Conservation (phyloP, 2,329 filamentous ascomycete genomes). For the Hymenoscyphus fructigenus region DNA sequence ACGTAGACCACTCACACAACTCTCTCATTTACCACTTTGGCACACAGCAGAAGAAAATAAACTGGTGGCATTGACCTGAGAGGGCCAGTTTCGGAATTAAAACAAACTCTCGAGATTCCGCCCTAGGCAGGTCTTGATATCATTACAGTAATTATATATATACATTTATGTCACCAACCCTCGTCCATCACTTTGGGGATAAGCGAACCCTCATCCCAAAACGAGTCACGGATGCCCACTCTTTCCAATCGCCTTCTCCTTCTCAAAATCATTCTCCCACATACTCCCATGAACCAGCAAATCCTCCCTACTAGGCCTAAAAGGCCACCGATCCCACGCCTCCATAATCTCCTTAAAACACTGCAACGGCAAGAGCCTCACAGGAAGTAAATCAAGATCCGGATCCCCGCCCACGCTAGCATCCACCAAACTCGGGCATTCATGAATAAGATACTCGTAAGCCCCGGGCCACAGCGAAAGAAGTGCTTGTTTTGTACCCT, state of each 20-base stretch:
- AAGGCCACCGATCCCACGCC: conserved; percentile 66
- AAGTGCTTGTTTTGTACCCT: conserved; percentile 46
- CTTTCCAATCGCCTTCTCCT: background rate
- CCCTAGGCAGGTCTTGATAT: no score
- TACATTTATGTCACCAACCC: no score
- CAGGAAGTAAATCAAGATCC: conserved; percentile 42
- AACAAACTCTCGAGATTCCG: no score
- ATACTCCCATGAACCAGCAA: background rate
- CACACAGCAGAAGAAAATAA: no score
- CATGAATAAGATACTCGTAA: conserved; percentile 49
- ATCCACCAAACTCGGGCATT: conserved; percentile 52
- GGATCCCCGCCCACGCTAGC: conserved; percentile 45
- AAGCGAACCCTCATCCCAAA: no score
- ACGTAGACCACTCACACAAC: no score
- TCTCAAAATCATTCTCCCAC: background rate
- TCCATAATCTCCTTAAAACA: conserved; percentile 60
- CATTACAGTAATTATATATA: no score
- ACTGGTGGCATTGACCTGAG: no score
- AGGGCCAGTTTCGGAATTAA: no score
- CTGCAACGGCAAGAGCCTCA: conserved; percentile 49
- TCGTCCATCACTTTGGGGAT: no score
- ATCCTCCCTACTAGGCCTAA: conserved; percentile 61
- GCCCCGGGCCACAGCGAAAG: conserved; percentile 58
- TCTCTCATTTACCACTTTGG: no score
- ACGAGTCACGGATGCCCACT: background rate